phyloP scores from a whole-genome alignment of 106 monocot genomes.

The Apostasia shenzhenica region DNA sequence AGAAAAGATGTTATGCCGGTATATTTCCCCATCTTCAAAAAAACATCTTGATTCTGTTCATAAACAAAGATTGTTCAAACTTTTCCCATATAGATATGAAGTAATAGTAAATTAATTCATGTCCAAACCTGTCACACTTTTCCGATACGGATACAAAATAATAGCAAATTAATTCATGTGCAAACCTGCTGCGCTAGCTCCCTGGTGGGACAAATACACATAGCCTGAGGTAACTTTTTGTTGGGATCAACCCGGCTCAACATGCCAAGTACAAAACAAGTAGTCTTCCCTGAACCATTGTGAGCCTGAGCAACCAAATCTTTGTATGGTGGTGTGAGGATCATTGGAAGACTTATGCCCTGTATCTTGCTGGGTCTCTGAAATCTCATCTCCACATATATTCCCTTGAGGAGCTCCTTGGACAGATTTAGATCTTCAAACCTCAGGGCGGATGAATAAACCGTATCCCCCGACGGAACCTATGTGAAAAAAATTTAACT shows the following conservation, averaged over 20 bases:
- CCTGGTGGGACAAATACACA: slow-evolving; percentile 91
- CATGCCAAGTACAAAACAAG: slow-evolving; percentile 98
- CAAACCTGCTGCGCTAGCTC: slow-evolving; percentile 73
- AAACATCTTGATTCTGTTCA: slow-evolving; percentile 71
- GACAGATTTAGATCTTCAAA: slow-evolving; percentile 85
- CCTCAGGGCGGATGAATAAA: slow-evolving; percentile 61
- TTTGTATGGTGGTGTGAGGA: slow-evolving; percentile 79
- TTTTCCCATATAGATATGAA: neutral
- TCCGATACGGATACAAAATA: no score
- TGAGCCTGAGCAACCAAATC: slow-evolving; percentile 94
- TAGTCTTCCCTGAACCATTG: slow-evolving; percentile 96
- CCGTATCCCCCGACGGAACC: slow-evolving; percentile 72
- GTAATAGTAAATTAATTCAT: neutral
- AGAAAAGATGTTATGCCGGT: slow-evolving; percentile 79
- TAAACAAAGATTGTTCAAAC: neutral
- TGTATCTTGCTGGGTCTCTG: slow-evolving; percentile 92
- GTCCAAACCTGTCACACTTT: neutral
- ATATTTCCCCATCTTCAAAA: slow-evolving; percentile 81
- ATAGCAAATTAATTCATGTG: neutral
- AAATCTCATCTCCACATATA: slow-evolving; percentile 88
- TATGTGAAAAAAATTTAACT: slow-evolving; percentile 6
- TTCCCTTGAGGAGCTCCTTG: slow-evolving; percentile 64
- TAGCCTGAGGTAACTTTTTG: slow-evolving; percentile 62
- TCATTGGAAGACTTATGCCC: slow-evolving; percentile 89
- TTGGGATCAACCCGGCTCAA: slow-evolving; percentile 74